A percentile compares a stretch with the other conserved stretches of the same genome.
These are phyloP conservation scores for Cairneyella variabilis DNA, from an alignment of 495 filamentous ascomycete species.

Conservation along the genomic window DNA sequence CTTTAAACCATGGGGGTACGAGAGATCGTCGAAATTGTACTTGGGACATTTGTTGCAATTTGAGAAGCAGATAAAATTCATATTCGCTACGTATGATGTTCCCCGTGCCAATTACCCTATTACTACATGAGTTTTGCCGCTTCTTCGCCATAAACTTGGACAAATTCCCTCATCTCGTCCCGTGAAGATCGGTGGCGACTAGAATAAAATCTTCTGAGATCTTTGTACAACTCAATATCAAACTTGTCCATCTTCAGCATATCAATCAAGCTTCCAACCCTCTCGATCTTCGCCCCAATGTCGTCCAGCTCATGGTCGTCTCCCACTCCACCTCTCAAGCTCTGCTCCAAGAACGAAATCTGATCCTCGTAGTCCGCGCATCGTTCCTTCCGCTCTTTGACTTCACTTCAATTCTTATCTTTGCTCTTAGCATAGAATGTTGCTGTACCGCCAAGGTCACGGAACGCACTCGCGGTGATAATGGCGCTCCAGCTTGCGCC, in stretches of 20 bases:
- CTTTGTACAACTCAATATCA: background rate
- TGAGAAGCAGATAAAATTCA: too few relatives aligned
- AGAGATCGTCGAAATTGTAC: too few relatives aligned
- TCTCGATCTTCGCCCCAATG: background rate
- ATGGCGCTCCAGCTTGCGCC: background rate
- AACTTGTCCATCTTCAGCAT: background rate
- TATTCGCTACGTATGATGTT: too few relatives aligned
- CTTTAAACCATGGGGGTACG: too few relatives aligned
- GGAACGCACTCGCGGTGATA: background rate
- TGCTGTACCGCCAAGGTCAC: background rate
- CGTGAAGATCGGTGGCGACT: background rate
- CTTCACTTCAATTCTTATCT: background rate
- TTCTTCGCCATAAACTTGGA: background rate
- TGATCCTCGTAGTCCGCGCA: background rate
- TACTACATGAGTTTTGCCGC: background rate
- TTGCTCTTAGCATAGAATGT: background rate
- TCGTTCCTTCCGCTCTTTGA: background rate
- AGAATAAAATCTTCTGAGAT: background rate
- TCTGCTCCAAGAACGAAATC: background rate
- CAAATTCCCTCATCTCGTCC: background rate
- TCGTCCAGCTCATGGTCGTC: background rate
- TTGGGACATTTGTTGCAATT: too few relatives aligned
- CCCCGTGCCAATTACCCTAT: too few relatives aligned
- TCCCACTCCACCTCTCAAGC: background rate
- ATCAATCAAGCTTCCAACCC: background rate